phyloP scores from a whole-genome alignment of 163 green algal species.

The Coccomyxa subellipsoidea region DNA sequence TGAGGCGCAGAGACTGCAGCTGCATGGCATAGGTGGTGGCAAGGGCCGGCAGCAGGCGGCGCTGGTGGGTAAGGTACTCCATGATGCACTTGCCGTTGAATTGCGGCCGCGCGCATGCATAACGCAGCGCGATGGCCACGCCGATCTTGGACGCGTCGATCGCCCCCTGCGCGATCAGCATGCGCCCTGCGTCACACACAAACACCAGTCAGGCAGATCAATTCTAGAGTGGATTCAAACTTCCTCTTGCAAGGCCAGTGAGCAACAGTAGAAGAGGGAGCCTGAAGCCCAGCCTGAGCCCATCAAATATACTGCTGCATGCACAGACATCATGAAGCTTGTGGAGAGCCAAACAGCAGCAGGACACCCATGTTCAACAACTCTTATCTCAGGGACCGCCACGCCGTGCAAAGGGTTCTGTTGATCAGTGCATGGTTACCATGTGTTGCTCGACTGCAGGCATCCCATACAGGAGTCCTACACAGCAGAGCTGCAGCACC shows the following conservation, averaged over 20 bases:
- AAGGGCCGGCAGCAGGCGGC: slow-evolving; percentile 77
- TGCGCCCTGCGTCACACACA: slow-evolving; percentile 43
- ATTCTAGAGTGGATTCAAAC: not conserved
- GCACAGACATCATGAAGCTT: too few relatives aligned
- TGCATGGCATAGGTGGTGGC: slow-evolving; percentile 80
- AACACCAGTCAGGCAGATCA: not conserved
- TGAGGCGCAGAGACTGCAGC: slow-evolving; percentile 66
- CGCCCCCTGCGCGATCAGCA: slow-evolving; percentile 72
- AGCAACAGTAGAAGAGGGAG: too few relatives aligned
- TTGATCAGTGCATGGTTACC: too few relatives aligned
- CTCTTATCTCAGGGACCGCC: too few relatives aligned
- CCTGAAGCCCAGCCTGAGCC: too few relatives aligned
- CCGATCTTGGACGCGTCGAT: slow-evolving; percentile 76
- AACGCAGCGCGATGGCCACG: slow-evolving; percentile 77
- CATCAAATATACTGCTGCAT: too few relatives aligned
- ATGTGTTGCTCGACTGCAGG: too few relatives aligned
- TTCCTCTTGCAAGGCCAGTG: not conserved
- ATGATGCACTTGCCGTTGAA: slow-evolving; percentile 78
- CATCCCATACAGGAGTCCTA: too few relatives aligned
- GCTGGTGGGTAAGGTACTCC: slow-evolving; percentile 89
- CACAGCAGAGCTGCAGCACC: too few relatives aligned
- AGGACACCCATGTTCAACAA: too few relatives aligned
- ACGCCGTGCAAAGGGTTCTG: too few relatives aligned
- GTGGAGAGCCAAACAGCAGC: too few relatives aligned
- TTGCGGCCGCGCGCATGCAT: slow-evolving; percentile 64